Evolutionary conservation across 2,329 filamentous ascomycete genomes (phyloP), one percentile per base, ranked within the genome.

Genomic region (Karstenula rhodostoma): DNA sequence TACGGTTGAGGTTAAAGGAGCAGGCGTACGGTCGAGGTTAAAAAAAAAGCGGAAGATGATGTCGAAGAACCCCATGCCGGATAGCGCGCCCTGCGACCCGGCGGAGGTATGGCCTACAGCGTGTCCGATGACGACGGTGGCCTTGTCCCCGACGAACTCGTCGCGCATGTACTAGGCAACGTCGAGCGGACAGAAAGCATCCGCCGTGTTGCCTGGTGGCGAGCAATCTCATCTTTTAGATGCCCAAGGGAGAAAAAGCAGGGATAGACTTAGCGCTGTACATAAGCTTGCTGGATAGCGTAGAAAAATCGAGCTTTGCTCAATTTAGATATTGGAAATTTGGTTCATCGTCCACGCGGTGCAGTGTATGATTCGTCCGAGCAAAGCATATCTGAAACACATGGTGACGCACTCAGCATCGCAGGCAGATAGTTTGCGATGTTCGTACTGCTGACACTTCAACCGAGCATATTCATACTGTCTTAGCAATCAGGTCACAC

Each of bases 21-120:
- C 23, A 19, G 53, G 33, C 4, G 33, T 50, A 23, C 52, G 58
- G 32, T 60, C 27, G 22, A 57, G 35, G 17, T 51, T 60, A 25
- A 50, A n/a, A n/a, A n/a, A 46, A 33, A 51, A 60, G 52, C 52
- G 44, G 53, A 56, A 60, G n/a, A 56, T 33, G 29, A 59, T 56
- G 13, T 60, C 58, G 43, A 60, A 60, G 33, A 60, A 46, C 2
- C 52, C 58, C n/a, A 56, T 13, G 12, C 58, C 52, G 13, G 52
- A 57, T 17, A 57, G 58, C 17, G 52, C 46, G 22, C 52, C 44
- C 19, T 43, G 27, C 9, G 25, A 35, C 29, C 42, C 42, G 15
- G 37, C 33, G 17, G 58, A 32, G 12, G 53, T 51, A 23, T 51
- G 44, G 13, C 52, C 53, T 43, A 40, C 58, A 42, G 58, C 52